Conservation (phyloP, 1,139 yeast genomes). For the Sugiyamaella neomexicana region DNA sequence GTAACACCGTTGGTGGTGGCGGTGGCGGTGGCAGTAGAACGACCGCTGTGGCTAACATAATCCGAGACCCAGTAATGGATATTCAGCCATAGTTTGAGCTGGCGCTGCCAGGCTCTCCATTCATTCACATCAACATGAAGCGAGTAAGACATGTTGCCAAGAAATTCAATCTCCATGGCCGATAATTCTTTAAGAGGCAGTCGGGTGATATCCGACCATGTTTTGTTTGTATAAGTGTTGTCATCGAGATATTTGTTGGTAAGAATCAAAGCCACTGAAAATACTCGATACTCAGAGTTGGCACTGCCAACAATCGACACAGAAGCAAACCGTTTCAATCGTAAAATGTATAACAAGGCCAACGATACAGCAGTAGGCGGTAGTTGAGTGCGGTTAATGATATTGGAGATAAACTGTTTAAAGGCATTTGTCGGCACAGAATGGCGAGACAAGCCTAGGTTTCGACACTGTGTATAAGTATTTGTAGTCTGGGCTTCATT, state of each 20-base stretch:
- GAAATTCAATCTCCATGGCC: conserved; percentile 55
- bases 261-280: conserved; percentile 68
- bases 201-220: conserved; percentile 92
- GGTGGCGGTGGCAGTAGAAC: conserved; percentile 11
- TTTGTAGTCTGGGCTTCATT: conserved; percentile 20
- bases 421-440: conserved; percentile 28
- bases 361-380: conserved; percentile 40
- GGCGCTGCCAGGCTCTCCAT: conserved; percentile 38
- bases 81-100: conserved; percentile 32
- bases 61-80: conserved; percentile 25
- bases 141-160: conserved; percentile 37
- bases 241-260: conserved; percentile 94
- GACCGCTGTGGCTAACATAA: background rate
- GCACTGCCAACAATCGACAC: conserved; percentile 37
- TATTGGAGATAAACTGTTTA: conserved; percentile 32
- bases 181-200: conserved; percentile 60
- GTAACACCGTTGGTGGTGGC: background rate
- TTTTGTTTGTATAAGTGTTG: conserved; percentile 85
- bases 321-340: conserved; percentile 35
- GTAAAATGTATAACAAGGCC: conserved; percentile 40
- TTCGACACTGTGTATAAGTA: conserved; percentile 5
- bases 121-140: conserved; percentile 33
- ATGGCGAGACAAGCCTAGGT: conserved; percentile 18
- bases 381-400: conserved; percentile 39
- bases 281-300: conserved; percentile 54